Evolutionary conservation across 768 basidiomycete species (phyloP), one percentile per base, ranked within the genome.

Genomic region (Cystobasidiopsis lactophilus): DNA sequence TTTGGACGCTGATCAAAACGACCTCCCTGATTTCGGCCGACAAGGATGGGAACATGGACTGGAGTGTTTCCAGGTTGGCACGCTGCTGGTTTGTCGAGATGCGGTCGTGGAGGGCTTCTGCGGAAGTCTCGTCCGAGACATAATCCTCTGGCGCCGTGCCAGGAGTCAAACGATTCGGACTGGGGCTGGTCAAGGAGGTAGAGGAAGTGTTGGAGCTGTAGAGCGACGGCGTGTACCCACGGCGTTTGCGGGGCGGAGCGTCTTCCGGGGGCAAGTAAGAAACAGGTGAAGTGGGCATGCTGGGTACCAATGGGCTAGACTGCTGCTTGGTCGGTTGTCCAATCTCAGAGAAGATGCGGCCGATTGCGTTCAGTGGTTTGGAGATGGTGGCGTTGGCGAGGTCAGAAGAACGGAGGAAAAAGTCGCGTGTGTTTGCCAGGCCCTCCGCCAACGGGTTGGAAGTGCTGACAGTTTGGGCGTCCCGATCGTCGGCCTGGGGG

Each of bases 301-400:
- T 16, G 7, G 41, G 21, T 7, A 43, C 41, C 7, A 18, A n/a
- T 26, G 23, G 45, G 30, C n/a, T 27, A 27, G 23, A 4, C 9
- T 47, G 16, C 16, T 47, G 16, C 29, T 30, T 13, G 27, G 19
- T 43, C 41, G 27, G 27, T 21, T 47, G 24, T 21, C 55, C 55
- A 40, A 56, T 52, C 38, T 54, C 53, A 16, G 53, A 49, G 26
- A 65, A 63, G 26, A 64, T 59, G 37, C 55, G 52, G 3, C 63
- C 63, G 47, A 66, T 55, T 16, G 61, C 62, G 19, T 58, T 59
- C 23, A 66, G 56, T 3, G 65, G 65, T 31, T 62, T 60, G 14
- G 58, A 58, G 45, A 63, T 55, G 30, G 57, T 59, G 27, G 53
- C 52, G 40, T 62, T 58, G 51, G 59, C 58, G 2, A 56, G 52